These are phyloP conservation scores for Xylaria sp. DNA, from an alignment of 2,329 filamentous ascomycete genomes.

Conservation along the genomic window DNA sequence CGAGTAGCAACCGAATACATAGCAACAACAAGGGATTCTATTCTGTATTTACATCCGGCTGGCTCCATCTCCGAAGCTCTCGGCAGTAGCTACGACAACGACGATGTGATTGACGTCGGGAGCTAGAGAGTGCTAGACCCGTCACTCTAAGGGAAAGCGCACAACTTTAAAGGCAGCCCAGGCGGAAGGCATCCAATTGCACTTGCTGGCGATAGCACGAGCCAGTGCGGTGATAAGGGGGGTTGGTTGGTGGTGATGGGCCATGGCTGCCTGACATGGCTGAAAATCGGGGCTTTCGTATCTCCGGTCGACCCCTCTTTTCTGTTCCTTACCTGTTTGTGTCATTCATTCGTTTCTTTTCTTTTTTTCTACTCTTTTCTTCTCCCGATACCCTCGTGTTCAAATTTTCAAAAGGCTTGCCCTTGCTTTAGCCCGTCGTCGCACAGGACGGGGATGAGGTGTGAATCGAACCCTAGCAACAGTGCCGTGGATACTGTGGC, in stretches of 20 bases:
- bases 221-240: background rate
- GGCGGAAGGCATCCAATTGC: background rate
- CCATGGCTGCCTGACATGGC: background rate
- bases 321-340: background rate
- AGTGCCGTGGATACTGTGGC: background rate
- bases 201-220: background rate
- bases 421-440: background rate
- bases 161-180: background rate
- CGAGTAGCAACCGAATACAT: background rate
- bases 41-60: too few relatives aligned
- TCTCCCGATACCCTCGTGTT: background rate
- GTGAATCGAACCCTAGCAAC: background rate
- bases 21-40: background rate
- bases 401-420: background rate
- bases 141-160: background rate
- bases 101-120: background rate
- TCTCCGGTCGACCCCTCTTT: background rate
- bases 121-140: background rate
- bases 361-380: background rate
- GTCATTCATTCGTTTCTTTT: background rate
- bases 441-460: background rate
- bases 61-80: too few relatives aligned
- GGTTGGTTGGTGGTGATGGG: background rate
- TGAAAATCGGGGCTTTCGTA: background rate
- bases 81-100: background rate